phyloP scores from a whole-genome alignment of 1,139 yeast genomes.

The Candida sojae region DNA sequence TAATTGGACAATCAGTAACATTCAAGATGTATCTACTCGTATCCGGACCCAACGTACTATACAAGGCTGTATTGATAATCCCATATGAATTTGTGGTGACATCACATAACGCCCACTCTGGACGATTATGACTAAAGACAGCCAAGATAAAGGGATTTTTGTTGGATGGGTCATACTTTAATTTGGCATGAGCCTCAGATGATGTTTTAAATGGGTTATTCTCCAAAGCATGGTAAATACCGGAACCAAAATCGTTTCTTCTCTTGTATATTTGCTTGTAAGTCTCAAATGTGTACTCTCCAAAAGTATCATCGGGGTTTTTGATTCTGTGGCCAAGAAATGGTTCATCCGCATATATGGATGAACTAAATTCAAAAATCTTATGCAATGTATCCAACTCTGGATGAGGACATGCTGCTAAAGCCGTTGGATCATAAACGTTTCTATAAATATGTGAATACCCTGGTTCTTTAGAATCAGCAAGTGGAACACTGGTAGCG shows the following conservation, averaged over 20 bases:
- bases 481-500: constrained; percentile 16
- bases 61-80: constrained; percentile 38
- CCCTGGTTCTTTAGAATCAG: constrained; percentile 40
- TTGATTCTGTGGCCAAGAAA: constrained; percentile 54
- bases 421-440: constrained; percentile 28
- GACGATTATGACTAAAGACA: constrained; percentile 33
- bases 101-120: constrained; percentile 41
- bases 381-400: constrained; percentile 50
- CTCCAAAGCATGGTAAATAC: constrained; percentile 53
- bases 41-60: constrained; percentile 39
- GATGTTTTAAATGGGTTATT: constrained; percentile 41
- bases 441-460: constrained; percentile 57
- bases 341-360: constrained; percentile 34
- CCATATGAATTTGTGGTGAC: constrained; percentile 36
- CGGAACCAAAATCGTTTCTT: constrained; percentile 60
- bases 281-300: constrained; percentile 49
- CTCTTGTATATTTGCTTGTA: constrained; percentile 43
- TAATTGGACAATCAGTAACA: constrained; percentile 34
- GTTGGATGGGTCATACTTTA: constrained; percentile 16
- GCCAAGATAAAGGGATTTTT: constrained; percentile 34
- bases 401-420: constrained; percentile 50
- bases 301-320: constrained; percentile 42
- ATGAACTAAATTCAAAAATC: constrained; percentile 44
- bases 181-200: constrained; percentile 26
- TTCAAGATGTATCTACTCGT: constrained; percentile 35